phyloP scores from a whole-genome alignment of 352 stramenopile genomes.

The Phytophthora europaea region DNA sequence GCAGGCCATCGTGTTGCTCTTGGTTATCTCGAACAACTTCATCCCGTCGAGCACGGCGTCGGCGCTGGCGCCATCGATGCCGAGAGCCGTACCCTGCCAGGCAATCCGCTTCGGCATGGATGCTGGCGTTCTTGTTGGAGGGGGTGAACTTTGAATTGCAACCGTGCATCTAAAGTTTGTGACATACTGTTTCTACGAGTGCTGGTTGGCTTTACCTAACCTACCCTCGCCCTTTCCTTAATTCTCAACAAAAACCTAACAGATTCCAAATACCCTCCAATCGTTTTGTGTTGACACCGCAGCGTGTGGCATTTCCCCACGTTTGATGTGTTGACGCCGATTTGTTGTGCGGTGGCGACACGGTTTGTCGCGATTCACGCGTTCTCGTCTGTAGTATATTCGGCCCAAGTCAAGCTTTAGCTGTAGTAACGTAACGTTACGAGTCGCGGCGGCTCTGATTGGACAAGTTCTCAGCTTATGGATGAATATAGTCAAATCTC shows the following conservation, averaged over 20 bases:
- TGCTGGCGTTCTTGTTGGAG: neutral
- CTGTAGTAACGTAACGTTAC: no score
- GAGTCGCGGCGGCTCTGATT: no score
- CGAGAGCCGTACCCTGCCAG: neutral
- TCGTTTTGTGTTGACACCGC: neutral
- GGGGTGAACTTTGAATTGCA: no score
- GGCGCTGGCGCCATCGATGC: neutral
- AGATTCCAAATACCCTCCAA: no score
- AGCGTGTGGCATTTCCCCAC: neutral
- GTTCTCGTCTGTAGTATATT: neutral
- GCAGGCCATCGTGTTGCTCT: slow-evolving; percentile 11
- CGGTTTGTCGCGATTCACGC: neutral
- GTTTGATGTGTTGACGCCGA: neutral
- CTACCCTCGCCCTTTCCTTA: no score
- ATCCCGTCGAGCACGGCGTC: neutral
- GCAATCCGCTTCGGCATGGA: neutral
- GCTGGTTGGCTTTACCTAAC: no score
- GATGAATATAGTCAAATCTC: no score
- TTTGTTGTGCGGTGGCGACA: neutral
- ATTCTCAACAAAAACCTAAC: no score
- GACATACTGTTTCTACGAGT: no score
- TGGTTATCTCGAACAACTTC: neutral
- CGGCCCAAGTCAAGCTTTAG: no score
- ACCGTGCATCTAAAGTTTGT: no score
- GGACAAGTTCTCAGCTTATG: no score